Conservation (phyloP, 805 yeast species). For the Lipomyces kockii region DNA sequence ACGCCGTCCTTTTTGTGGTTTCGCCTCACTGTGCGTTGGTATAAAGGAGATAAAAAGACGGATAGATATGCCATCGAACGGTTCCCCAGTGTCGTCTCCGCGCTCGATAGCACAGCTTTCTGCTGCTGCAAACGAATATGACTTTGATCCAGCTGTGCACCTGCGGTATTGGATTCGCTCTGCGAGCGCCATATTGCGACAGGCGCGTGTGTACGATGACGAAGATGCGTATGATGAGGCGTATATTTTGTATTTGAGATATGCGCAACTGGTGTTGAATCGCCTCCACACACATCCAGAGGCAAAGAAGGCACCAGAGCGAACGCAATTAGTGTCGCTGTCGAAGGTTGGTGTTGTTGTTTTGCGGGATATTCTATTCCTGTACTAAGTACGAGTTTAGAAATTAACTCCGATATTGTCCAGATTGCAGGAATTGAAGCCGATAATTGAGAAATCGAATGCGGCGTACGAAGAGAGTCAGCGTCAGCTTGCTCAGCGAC, state of each 20-base stretch:
- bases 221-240: conserved; percentile 56
- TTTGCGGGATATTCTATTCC: neutral
- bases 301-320: conserved; percentile 41
- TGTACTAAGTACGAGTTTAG: conserved; percentile 5
- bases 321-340: conserved; percentile 15
- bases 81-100: neutral
- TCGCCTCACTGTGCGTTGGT: neutral
- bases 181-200: conserved; percentile 54
- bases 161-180: conserved; percentile 61
- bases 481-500: conserved; percentile 16
- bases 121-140: conserved; percentile 54
- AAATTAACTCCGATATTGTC: conserved; percentile 12
- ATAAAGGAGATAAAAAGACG: neutral
- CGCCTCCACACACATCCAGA: conserved; percentile 55
- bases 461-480: conserved; percentile 14
- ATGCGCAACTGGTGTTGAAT: conserved; percentile 60
- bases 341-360: conserved; percentile 25
- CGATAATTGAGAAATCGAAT: conserved; percentile 35
- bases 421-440: conserved; percentile 33
- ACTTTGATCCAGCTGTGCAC: conserved; percentile 57
- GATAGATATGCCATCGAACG: neutral
- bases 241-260: conserved; percentile 60
- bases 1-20: neutral
- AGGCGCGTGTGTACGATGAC: conserved; percentile 53
- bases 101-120: conserved; percentile 26